These are phyloP conservation scores for Lactarius pseudohatsudake DNA, from an alignment of 768 basidiomycete species.

Conservation along the genomic window DNA sequence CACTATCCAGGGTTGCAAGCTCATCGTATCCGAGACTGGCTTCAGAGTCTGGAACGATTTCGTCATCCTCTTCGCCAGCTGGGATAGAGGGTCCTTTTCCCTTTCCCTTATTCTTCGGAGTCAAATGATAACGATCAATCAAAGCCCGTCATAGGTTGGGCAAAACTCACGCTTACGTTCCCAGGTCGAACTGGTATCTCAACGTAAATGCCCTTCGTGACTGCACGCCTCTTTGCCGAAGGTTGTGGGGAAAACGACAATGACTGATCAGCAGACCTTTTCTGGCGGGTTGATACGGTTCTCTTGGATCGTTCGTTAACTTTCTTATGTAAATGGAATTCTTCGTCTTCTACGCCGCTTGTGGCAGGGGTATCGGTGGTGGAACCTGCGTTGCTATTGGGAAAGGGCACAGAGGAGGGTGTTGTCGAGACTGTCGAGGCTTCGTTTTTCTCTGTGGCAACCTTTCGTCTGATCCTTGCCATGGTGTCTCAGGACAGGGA, in stretches of 20 bases:
- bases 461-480: slow-evolving; percentile 10
- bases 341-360: slow-evolving; percentile 25
- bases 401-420: slow-evolving; percentile 20
- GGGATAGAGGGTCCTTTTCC: slow-evolving; percentile 13
- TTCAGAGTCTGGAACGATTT: slow-evolving; percentile 53
- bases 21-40: slow-evolving; percentile 35
- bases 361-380: slow-evolving; percentile 21
- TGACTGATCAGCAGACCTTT: slow-evolving; percentile 36
- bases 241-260: slow-evolving; percentile 29
- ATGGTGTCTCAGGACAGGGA: background rate
- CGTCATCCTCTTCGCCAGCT: slow-evolving; percentile 6
- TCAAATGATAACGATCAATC: slow-evolving; percentile 20
- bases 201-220: slow-evolving; percentile 28
- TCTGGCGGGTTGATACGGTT: slow-evolving; percentile 16
- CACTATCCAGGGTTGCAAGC: slow-evolving; percentile 30
- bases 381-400: slow-evolving; percentile 25
- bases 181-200: slow-evolving; percentile 28
- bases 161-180: slow-evolving; percentile 27
- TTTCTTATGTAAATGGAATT: slow-evolving; percentile 32
- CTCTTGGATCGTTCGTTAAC: slow-evolving; percentile 27
- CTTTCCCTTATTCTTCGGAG: slow-evolving; percentile 25
- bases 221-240: slow-evolving; percentile 30
- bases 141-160: slow-evolving; percentile 6
- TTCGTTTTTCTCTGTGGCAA: slow-evolving; percentile 10
- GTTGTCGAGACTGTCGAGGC: slow-evolving; percentile 16